phyloP scores from a whole-genome alignment of 805 yeast species.

The Pichia manshurica region DNA sequence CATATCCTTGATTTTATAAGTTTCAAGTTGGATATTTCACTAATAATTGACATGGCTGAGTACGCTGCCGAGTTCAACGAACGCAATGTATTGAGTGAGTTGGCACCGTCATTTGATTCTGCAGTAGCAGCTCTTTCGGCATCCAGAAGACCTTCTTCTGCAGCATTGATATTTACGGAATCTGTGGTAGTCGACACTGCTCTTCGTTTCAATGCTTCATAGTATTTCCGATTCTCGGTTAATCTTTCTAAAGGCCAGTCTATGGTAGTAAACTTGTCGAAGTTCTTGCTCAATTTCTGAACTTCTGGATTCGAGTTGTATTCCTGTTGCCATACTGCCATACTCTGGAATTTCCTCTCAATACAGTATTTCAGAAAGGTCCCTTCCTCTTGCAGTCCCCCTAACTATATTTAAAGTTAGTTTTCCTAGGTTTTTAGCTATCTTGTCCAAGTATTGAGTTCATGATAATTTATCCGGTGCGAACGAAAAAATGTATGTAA shows the following conservation, averaged over 20 bases:
- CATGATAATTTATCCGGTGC: too few species aligned
- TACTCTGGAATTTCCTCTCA: too few species aligned
- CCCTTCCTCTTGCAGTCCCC: too few species aligned
- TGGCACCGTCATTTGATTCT: conserved; percentile 1
- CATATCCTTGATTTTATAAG: conserved; percentile 15
- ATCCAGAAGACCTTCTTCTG: not conserved
- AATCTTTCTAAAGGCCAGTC: conserved; percentile 66
- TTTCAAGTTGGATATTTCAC: conserved; percentile 11
- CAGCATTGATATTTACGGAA: not conserved
- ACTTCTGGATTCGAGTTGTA: conserved; percentile 9
- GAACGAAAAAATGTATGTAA: too few species aligned
- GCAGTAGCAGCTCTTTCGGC: not conserved
- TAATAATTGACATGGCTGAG: conserved; percentile 13
- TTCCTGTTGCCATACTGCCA: conserved; percentile 11
- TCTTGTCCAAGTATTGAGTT: too few species aligned
- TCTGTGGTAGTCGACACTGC: not conserved
- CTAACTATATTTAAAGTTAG: too few species aligned
- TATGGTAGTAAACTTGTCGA: conserved; percentile 57
- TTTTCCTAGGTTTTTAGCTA: too few species aligned
- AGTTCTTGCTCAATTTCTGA: conserved; percentile 35
- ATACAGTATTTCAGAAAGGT: too few species aligned
- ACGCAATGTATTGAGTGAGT: conserved; percentile 8
- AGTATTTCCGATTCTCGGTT: conserved; percentile 37
- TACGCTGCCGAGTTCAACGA: conserved; percentile 15
- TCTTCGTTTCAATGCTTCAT: conserved; percentile 17